Evolutionary conservation across 2,329 filamentous ascomycete species (phyloP).

Genomic region (Colletotrichum noveboracense): DNA sequence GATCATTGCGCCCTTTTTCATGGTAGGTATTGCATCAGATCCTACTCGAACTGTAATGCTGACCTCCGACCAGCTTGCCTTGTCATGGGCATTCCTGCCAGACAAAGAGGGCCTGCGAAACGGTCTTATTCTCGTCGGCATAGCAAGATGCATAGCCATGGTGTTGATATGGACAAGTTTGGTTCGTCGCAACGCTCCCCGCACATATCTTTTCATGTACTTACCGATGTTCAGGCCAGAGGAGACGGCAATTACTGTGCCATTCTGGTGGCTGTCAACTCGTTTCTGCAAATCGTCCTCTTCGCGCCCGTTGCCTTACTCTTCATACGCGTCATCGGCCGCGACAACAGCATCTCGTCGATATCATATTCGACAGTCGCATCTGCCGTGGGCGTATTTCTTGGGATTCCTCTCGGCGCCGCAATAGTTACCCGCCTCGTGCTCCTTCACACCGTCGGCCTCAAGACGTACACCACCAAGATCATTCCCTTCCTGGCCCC

Average conservation of each 20-base stretch:
- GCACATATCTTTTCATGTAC: neutral
- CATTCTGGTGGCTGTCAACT: conserved; percentile 78
- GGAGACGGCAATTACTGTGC: conserved; percentile 86
- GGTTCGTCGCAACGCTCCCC: neutral
- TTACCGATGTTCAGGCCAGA: conserved; percentile 52
- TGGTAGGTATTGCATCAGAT: conserved; percentile 56
- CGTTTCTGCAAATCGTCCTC: conserved; percentile 74
- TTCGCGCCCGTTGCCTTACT: conserved; percentile 73
- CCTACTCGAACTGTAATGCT: neutral
- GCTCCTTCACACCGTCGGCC: conserved; percentile 59
- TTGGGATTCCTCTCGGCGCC: conserved; percentile 82
- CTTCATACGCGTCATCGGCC: conserved; percentile 73
- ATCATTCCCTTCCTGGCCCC: conserved; percentile 77
- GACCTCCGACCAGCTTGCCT: conserved; percentile 50
- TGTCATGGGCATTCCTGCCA: conserved; percentile 73
- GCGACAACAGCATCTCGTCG: conserved; percentile 38
- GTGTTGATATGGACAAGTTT: conserved; percentile 76
- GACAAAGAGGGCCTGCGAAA: conserved; percentile 62
- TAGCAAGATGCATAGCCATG: conserved; percentile 91
- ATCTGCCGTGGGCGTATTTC: conserved; percentile 81
- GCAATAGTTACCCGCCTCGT: conserved; percentile 77
- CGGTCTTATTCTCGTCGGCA: conserved; percentile 80
- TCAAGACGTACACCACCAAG: conserved; percentile 67
- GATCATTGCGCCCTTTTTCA: conserved; percentile 81
- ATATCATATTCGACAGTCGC: conserved; percentile 72